Evolutionary conservation across 2,329 filamentous ascomycete genomes (phyloP).

Genomic region (Pestalotiopsis fici): DNA sequence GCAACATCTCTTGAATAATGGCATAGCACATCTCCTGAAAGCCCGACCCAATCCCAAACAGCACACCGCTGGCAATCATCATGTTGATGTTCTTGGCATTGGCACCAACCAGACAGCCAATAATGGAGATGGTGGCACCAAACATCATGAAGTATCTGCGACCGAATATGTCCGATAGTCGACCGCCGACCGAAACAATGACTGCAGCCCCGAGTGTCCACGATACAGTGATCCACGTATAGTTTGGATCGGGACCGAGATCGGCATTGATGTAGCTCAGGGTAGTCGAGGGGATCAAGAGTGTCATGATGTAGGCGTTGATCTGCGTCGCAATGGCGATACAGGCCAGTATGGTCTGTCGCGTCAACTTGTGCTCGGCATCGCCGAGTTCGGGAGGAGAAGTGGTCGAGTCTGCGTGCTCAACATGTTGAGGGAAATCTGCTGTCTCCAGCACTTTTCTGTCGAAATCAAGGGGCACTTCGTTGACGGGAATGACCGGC

Average conservation of each 20-base stretch:
- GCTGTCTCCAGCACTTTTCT: neutral
- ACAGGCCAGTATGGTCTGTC: conserved; percentile 7
- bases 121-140: conserved; percentile 31
- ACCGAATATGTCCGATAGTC: conserved; percentile 41
- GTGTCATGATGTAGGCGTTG: conserved; percentile 35
- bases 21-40: conserved; percentile 41
- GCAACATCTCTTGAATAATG: conserved; percentile 36
- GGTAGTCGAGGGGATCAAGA: conserved; percentile 33
- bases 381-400: neutral
- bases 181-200: conserved; percentile 33
- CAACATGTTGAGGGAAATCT: neutral
- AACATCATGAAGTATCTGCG: conserved; percentile 37
- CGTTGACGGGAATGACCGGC: neutral
- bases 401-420: neutral
- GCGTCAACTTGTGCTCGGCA: conserved; percentile 7
- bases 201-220: conserved; percentile 33
- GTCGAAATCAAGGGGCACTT: neutral
- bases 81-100: conserved; percentile 37
- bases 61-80: conserved; percentile 39
- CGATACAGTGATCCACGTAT: conserved; percentile 35
- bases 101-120: conserved; percentile 38
- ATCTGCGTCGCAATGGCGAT: conserved; percentile 16
- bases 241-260: conserved; percentile 32
- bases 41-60: conserved; percentile 40
- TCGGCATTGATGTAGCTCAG: conserved; percentile 34